Conservation (phyloP, 495 filamentous ascomycete species). For the Pyronema omphalodes region DNA sequence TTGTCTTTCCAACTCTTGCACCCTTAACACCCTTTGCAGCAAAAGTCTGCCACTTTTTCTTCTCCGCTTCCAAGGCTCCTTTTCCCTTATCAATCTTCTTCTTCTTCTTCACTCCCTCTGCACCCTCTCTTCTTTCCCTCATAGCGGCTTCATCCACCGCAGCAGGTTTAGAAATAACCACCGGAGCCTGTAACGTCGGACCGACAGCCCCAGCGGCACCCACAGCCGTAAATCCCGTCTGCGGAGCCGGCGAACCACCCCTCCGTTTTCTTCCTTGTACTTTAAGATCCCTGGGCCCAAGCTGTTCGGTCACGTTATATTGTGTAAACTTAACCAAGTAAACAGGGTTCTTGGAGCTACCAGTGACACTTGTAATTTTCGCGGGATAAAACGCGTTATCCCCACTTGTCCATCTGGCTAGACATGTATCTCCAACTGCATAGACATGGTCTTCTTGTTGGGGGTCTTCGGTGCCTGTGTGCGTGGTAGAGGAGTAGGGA, state of each 20-base stretch:
- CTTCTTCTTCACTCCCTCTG: conserved; percentile 46
- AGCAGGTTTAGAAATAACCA: conserved; percentile 71
- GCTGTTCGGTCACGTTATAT: conserved; percentile 71
- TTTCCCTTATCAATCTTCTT: conserved; percentile 70
- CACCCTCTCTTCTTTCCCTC: conserved; percentile 46
- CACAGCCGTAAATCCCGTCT: conserved; percentile 25
- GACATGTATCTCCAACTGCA: conserved; percentile 72
- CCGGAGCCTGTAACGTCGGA: conserved; percentile 23
- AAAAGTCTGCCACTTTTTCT: conserved; percentile 91
- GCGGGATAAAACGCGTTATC: conserved; percentile 86
- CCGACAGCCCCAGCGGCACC: neutral
- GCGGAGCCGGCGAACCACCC: conserved; percentile 47
- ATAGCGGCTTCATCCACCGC: conserved; percentile 57
- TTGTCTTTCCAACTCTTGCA: conserved; percentile 36
- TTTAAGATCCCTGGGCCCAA: conserved; percentile 68
- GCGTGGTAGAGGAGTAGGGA: no score
- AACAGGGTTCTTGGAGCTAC: conserved; percentile 67
- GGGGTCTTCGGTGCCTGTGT: no score
- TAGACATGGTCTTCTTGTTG: conserved; percentile 29
- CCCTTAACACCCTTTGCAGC: conserved; percentile 58
- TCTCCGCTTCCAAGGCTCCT: conserved; percentile 72
- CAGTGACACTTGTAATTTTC: conserved; percentile 81
- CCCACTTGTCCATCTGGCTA: conserved; percentile 78
- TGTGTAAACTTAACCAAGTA: conserved; percentile 89
- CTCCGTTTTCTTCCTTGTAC: conserved; percentile 72